Base-by-base conservation (phyloP, 495 filamentous ascomycete species). In the Xylaria intraflava region DNA sequence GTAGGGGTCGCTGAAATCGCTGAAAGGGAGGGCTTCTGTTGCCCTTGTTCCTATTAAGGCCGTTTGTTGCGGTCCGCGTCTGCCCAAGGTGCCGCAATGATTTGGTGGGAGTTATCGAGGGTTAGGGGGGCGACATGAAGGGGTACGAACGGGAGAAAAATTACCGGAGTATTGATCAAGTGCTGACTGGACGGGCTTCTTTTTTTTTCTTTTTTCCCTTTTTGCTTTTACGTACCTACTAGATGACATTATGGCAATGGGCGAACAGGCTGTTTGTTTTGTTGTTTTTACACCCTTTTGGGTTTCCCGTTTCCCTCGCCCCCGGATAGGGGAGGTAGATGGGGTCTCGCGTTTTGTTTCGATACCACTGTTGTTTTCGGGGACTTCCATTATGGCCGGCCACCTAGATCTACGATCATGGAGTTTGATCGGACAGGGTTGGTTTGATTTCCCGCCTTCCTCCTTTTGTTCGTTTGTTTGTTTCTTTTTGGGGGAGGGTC, bases 1-100 rank as follows among this genome's bases (percentile, higher is more conserved):
- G 42, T 76, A 70, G 65, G 41, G 31, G 24, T 55, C 51, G 35
- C 24, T 55, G 51, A 56, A 39, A 9, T n/a, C n/a, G n/a, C n/a
- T n/a, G n/a, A n/a, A n/a, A n/a, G n/a, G n/a, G 30, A 29, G 38
- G 10, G 14, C 40, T 6, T 17, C 23, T 46, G 38, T 23, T 5
- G 27, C 17, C 5, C 16, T 45, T 9, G 19, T 17, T 11, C 27
- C 22, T 4, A 6, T 11, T 3, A 46, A n/a, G n/a, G n/a, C n/a
- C n/a, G n/a, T n/a, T n/a, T n/a, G n/a, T n/a, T n/a, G n/a, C n/a
- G n/a, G n/a, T n/a, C n/a, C n/a, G n/a, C n/a, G n/a, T n/a, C n/a
- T n/a, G n/a, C n/a, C n/a, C n/a, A n/a, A n/a, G n/a, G n/a, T n/a
- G n/a, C n/a, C n/a, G n/a, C n/a, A n/a, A 11, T 38, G 35, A 38